Evolutionary conservation across 371 early-diverging fungal genomes (phyloP), one percentile per base, ranked within the genome.

Genomic region (Apophysomyces sp.): DNA sequence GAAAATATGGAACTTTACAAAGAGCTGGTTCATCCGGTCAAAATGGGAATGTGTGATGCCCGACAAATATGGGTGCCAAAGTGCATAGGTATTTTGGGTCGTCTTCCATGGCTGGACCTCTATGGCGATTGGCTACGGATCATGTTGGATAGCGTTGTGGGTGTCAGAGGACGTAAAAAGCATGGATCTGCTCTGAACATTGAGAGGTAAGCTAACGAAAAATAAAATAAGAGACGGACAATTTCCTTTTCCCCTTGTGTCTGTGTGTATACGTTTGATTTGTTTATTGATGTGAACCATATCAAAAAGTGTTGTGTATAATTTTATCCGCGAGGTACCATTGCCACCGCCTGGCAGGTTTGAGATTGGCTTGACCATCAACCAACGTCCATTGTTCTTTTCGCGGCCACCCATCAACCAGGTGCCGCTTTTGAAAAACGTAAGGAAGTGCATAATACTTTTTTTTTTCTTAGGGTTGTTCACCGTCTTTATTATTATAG

Each of bases 321-420:
- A 93, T 57, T 62, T 94, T 21, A 81, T 94, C 21, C 80, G 86
- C 55, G 92, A 94, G 56, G 81, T 92, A 11, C 89, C 86, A 30
- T 62, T 92, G 26, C 94, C 94, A 21, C 93, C 94, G 12, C 90
- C 92, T 40, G 94, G 94, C 12, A 84, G 86, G 64, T 81, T 88
- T 44, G 93, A 94, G 68, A 82, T 93, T 27, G 85, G 82, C 4
- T 77, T 94, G 36, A 79, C 81, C 0, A 75, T 92, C 61, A 86
- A 87, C 31, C 70, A 81, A 54, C 73, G 82, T 30, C 64, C 81
- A n/a, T 73, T 94, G 21, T 92, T 84, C 60, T 83, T 87, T 40
- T 86, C 90, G 2, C 65, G 93, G 32, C 94, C 94, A 0, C 86
- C 93, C 4, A 78, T 91, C 12, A 94, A 94, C 61, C 79, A 86